phyloP scores from a whole-genome alignment of 1,139 yeast genomes.

The Spathaspora sp. region DNA sequence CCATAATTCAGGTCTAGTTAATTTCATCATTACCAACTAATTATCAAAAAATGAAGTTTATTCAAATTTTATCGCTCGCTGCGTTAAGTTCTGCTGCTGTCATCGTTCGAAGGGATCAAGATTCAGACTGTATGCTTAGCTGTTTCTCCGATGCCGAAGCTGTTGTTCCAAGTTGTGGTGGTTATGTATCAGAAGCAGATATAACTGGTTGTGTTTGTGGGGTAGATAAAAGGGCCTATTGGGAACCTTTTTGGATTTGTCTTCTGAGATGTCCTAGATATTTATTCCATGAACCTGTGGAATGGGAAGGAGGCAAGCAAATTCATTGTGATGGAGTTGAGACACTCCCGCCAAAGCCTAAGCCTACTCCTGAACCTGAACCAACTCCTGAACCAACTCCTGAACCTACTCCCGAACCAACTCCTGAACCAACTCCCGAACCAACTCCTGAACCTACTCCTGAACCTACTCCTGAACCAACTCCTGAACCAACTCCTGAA shows the following conservation, averaged over 20 bases:
- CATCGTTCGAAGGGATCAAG: neutral
- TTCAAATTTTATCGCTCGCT: neutral
- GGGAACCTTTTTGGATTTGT: neutral
- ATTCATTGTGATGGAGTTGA: neutral
- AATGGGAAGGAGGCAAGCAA: neutral
- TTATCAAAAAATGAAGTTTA: neutral
- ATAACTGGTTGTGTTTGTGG: neutral
- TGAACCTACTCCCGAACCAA: neutral
- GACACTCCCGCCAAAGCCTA: neutral
- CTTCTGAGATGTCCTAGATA: neutral
- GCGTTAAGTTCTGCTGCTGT: neutral
- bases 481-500: neutral
- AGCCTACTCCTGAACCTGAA: neutral
- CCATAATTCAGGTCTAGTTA: no score
- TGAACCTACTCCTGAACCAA: neutral
- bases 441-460: neutral
- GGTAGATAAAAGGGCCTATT: neutral
- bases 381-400: neutral
- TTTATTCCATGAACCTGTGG: neutral
- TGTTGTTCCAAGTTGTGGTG: neutral
- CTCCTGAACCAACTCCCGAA: neutral
- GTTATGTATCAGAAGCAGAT: neutral
- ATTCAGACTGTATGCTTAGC: neutral
- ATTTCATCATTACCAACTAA: neutral
- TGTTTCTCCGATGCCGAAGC: neutral